Evolutionary conservation across 768 basidiomycete species (phyloP), one percentile per base, ranked within the genome.

Genomic region (Leucocoprinus sp.): DNA sequence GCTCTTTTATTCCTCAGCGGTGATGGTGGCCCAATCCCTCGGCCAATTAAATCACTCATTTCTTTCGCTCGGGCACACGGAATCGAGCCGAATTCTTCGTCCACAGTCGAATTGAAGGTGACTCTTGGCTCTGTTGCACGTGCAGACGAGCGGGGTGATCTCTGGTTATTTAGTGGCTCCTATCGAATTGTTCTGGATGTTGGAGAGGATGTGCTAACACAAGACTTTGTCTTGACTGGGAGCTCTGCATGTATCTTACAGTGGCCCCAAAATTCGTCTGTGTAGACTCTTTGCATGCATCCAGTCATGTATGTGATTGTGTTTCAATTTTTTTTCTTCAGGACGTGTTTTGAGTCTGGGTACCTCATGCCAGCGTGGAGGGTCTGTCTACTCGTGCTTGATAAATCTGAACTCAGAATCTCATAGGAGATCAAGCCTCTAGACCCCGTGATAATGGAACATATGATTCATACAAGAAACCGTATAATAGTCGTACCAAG

Each of bases 1-100:
- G 67, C 74, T 8, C 64, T 78, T 40, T 60, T 77, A 12, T 80
- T 78, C 60, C 55, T 70, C 48, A 70, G 65, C 38, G 68, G 70
- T 21, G 64, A 63, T 3, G 68, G 62, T 22, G 76, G 76, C 2
- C 74, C 75, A 2, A 54, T 67, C 12, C 77, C 76, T 0, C 65
- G 64, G 42, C 76, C 75, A 15, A 72, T 71, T 43, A 77, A 78
- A 57, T 58, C 67, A 49, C 70, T 79, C 38, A 63, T 75, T 6
- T 59, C 70, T 2, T 80, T 76, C 55, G 60, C 65, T n/a, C 72
- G 76, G n/a, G 42, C 64, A 7, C 59, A 62, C 36, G 39, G 52
- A 2, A 60, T 67, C 38, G 29, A 50, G 3, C 45, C 57, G 1
- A 60, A 64, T n/a, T 45, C 50, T n/a, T 53, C 57, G 3, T 45